phyloP scores from a whole-genome alignment of 2,329 filamentous ascomycete species.

The Penicillium sumatraense region DNA sequence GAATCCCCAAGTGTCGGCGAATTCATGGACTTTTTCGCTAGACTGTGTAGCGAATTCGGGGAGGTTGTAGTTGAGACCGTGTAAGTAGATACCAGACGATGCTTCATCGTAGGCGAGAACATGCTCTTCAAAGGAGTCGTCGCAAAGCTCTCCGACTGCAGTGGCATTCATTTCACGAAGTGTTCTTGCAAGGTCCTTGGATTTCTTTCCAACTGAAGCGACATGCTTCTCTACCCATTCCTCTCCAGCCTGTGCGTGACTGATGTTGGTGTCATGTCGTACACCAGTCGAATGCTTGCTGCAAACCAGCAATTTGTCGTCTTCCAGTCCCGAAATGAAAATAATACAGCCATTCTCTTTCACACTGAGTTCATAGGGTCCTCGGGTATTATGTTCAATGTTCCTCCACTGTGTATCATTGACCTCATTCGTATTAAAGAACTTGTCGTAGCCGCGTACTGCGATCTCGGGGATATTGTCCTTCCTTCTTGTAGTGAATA shows the following conservation, averaged over 20 bases:
- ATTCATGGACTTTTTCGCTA: slow-evolving; percentile 79
- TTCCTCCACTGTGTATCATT: slow-evolving; percentile 79
- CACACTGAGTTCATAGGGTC: slow-evolving; percentile 91
- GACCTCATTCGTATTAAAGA: slow-evolving; percentile 92
- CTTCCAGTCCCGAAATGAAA: slow-evolving; percentile 89
- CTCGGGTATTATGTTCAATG: slow-evolving; percentile 74
- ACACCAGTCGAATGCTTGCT: slow-evolving; percentile 96
- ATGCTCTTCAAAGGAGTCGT: slow-evolving; percentile 95
- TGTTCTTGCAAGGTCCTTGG: slow-evolving; percentile 75
- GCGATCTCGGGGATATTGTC: slow-evolving; percentile 75
- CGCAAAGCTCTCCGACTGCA: slow-evolving; percentile 92
- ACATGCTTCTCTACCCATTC: slow-evolving; percentile 81
- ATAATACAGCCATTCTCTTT: slow-evolving; percentile 99
- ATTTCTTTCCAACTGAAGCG: slow-evolving; percentile 74
- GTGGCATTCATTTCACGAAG: slow-evolving; percentile 84
- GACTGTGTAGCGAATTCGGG: slow-evolving; percentile 89
- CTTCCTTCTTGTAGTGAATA: slow-evolving; percentile 80
- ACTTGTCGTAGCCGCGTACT: slow-evolving; percentile 95
- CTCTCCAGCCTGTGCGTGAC: slow-evolving; percentile 85
- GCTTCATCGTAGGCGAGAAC: slow-evolving; percentile 86
- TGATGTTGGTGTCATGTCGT: slow-evolving; percentile 71
- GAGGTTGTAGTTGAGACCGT: slow-evolving; percentile 95
- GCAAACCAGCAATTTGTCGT: slow-evolving; percentile 90
- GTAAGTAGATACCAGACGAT: slow-evolving; percentile 86
- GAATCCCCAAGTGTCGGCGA: slow-evolving; percentile 93